Base-by-base conservation (phyloP, 2,329 filamentous ascomycete genomes). In the Monilinia vaccinii-corymbosi region DNA sequence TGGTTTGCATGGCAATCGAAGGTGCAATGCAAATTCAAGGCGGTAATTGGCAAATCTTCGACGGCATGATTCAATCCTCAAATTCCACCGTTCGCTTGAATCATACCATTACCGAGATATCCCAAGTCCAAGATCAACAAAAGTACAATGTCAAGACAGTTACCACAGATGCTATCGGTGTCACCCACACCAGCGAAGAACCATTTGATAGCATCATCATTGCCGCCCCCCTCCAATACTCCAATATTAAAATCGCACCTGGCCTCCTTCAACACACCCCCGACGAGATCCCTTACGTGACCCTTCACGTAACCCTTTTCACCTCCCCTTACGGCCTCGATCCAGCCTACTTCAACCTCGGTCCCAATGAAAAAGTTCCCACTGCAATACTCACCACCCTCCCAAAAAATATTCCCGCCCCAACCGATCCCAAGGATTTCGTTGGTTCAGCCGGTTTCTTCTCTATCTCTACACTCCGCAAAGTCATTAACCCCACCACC, bases 21-120 rank as follows among this genome's bases (percentile, higher is more conserved):
- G 91, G 91, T 8, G 90, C 92, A 0, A 83, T 91, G 71, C 79
- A 87, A 21, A 81, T 97, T 1, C 74, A 82, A 16, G 91, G 91
- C 8, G 94, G 94, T 1, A 99, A 97, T 73, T 97, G 92, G 91
- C 85, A 84, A 68, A 96, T 99, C 58, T 99, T 99, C 70, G 81
- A 86, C n/a, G 76, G 79, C 48, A 95, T 97, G 88, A 76, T 93
- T 1, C 78, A 81, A 42, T 75, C 77, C 0, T 87, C 89, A 1
- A 75, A 79, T 3, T 85, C 88, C 0, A 73, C 77, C 0, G 65
- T 92, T 6, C 75, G 77, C 44, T 76, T 89, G 28, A 88, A 92
- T 67, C 88, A 87, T 0, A 78, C 82, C 0, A 87, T 97, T 0
- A 77, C 79, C 0, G 76, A 76, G 4, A 82, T 96, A 53, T 71